These are phyloP conservation scores for Lachnellula occidentalis DNA, from an alignment of 2,329 filamentous ascomycete genomes.

Conservation along the genomic window DNA sequence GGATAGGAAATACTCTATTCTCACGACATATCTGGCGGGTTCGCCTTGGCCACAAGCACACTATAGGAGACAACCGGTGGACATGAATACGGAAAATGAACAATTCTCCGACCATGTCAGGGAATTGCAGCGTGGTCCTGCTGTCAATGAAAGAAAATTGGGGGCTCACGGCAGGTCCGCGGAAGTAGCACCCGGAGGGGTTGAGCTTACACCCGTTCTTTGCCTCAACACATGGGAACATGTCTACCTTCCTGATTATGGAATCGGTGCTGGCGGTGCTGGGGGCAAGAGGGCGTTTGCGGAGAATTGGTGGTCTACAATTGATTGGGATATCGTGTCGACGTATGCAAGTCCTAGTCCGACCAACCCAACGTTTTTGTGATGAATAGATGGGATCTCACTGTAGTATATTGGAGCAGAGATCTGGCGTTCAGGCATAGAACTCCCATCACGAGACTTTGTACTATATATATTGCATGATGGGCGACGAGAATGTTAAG, in stretches of 20 bases:
- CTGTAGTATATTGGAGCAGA: slow-evolving; percentile 20
- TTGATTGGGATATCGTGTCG: slow-evolving; percentile 78
- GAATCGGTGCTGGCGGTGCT: slow-evolving; percentile 50
- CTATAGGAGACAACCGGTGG: slow-evolving; percentile 60
- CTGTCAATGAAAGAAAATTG: slow-evolving; percentile 32
- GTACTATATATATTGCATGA: slow-evolving; percentile 28
- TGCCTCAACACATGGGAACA: slow-evolving; percentile 98
- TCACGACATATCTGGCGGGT: slow-evolving; percentile 87
- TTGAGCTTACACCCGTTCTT: slow-evolving; percentile 68
- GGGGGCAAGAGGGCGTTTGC: slow-evolving; percentile 70
- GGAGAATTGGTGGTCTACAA: slow-evolving; percentile 77
- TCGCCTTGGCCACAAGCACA: slow-evolving; percentile 82
- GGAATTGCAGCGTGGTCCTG: slow-evolving; percentile 25
- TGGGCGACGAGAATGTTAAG: slow-evolving; percentile 4
- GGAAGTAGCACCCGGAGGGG: slow-evolving; percentile 50
- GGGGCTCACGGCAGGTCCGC: slow-evolving; percentile 27
- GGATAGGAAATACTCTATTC: slow-evolving; percentile 53
- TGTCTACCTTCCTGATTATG: slow-evolving; percentile 80
- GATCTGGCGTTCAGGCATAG: slow-evolving; percentile 15
- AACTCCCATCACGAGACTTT: slow-evolving; percentile 3
- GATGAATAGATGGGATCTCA: background rate
- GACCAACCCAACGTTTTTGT: background rate
- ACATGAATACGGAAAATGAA: slow-evolving; percentile 61
- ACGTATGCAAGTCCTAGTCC: slow-evolving; percentile 8
- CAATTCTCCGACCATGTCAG: slow-evolving; percentile 36